A percentile compares a stretch with the other conserved stretches of the same genome.
phyloP scores from a whole-genome alignment of 345 rosid genomes.

The Iberis pinnata region DNA sequence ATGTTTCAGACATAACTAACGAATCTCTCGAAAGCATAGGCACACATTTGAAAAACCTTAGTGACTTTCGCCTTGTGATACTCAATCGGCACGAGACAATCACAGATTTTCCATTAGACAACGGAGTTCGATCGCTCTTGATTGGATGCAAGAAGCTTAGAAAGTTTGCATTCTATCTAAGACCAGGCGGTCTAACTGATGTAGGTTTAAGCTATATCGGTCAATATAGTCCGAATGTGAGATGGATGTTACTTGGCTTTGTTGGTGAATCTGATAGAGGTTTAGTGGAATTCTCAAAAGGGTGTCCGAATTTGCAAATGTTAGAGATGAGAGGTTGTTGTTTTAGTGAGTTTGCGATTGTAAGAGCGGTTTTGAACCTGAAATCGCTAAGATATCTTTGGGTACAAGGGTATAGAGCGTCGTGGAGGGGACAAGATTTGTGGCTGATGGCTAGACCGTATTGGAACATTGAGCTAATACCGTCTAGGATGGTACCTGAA shows the following conservation, averaged over 20 bases:
- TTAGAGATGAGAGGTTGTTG: constrained; percentile 92
- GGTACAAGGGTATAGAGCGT: constrained; percentile 85
- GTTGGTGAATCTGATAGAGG: constrained; percentile 82
- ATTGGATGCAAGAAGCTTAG: constrained; percentile 73
- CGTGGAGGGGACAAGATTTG: constrained; percentile 47
- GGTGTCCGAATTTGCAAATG: constrained; percentile 81
- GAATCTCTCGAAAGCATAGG: constrained; percentile 63
- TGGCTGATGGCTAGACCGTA: constrained; percentile 75
- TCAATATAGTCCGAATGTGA: constrained; percentile 59
- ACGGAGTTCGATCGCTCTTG: constrained; percentile 75
- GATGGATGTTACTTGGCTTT: constrained; percentile 89
- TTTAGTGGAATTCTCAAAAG: constrained; percentile 63
- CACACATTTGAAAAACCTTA: constrained; percentile 53
- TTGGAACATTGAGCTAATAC: constrained; percentile 94
- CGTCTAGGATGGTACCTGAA: constrained; percentile 36
- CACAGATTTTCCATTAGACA: constrained; percentile 83
- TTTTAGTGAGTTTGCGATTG: constrained; percentile 74
- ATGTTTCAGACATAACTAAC: constrained; percentile 82
- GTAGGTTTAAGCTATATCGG: constrained; percentile 77
- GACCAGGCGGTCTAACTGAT: constrained; percentile 78
- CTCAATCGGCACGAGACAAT: constrained; percentile 65
- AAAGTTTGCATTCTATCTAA: constrained; percentile 74
- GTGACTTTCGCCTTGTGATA: constrained; percentile 82
- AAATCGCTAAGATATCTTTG: constrained; percentile 80
- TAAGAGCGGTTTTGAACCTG: constrained; percentile 52